Conservation (phyloP, 495 filamentous ascomycete species). For the Neurospora sp. region DNA sequence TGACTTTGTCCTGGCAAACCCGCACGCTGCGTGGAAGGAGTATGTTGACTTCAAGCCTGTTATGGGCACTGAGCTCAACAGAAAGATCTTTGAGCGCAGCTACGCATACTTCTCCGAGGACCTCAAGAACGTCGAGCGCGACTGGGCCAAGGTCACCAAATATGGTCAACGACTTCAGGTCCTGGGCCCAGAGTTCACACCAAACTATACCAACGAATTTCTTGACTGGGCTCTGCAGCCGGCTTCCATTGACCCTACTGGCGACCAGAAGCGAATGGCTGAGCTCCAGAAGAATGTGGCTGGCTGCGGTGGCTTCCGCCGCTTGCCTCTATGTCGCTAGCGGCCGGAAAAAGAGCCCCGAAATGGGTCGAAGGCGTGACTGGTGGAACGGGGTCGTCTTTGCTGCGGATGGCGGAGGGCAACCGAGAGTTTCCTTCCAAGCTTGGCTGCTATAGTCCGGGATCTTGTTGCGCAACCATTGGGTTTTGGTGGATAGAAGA, state of each 20-base stretch:
- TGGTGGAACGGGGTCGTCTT: background rate
- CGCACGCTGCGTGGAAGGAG: slow-evolving; percentile 47
- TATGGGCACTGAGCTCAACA: slow-evolving; percentile 54
- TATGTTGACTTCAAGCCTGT: slow-evolving; percentile 59
- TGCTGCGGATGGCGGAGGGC: background rate
- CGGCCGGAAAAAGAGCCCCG: background rate
- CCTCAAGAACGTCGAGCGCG: slow-evolving; percentile 57
- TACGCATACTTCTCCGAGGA: slow-evolving; percentile 63
- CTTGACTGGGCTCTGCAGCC: slow-evolving; percentile 50
- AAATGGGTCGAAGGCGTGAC: background rate
- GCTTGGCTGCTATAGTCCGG: background rate
- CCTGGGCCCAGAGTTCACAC: slow-evolving; percentile 43
- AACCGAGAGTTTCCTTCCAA: background rate
- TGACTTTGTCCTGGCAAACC: slow-evolving; percentile 52
- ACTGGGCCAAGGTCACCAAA: slow-evolving; percentile 60
- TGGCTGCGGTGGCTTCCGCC: slow-evolving; percentile 36
- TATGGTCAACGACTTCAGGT: slow-evolving; percentile 59
- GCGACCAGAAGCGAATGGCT: slow-evolving; percentile 59
- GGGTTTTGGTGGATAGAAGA: background rate
- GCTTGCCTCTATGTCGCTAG: slow-evolving; percentile 12
- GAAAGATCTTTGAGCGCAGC: slow-evolving; percentile 63
- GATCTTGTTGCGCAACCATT: background rate
- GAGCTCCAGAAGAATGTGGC: slow-evolving; percentile 50
- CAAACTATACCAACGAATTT: slow-evolving; percentile 61
- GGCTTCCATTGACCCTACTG: slow-evolving; percentile 50